Conservation (phyloP, 495 filamentous ascomycete species). For the Aspergillus avenaceus region DNA sequence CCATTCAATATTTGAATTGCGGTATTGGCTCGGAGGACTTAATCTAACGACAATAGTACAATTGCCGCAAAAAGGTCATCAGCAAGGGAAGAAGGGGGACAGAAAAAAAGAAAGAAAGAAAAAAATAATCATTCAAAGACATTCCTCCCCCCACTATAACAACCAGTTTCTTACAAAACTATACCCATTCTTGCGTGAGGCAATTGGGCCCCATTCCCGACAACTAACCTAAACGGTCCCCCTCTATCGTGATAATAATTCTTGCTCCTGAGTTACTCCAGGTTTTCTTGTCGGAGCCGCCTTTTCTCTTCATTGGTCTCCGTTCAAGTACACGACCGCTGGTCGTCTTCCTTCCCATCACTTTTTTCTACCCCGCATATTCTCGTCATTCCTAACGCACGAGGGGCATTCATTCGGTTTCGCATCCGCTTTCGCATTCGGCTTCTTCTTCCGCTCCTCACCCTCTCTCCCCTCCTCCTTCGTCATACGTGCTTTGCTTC, state of each 20-base stretch:
- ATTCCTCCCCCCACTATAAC: background rate
- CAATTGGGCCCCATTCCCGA: conserved; percentile 1
- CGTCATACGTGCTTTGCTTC: too few relatives aligned
- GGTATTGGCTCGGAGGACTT: conserved; percentile 14
- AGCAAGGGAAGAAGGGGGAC: background rate
- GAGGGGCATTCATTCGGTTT: too few relatives aligned
- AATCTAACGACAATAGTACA: conserved; percentile 11
- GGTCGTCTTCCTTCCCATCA: background rate
- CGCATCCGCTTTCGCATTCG: conserved; percentile 1
- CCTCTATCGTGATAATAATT: conserved; percentile 1
- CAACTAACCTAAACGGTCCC: background rate
- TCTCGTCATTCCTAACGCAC: background rate
- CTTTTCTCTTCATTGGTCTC: conserved; percentile 8
- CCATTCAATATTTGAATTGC: conserved; percentile 20
- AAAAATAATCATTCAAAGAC: too few relatives aligned
- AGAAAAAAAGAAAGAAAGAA: too few relatives aligned
- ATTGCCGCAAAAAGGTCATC: background rate
- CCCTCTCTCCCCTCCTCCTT: background rate
- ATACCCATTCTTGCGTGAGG: background rate
- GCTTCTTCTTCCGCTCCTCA: background rate
- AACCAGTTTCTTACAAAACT: background rate
- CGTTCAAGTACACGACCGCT: background rate
- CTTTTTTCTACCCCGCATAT: conserved; percentile 20
- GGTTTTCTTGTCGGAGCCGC: conserved; percentile 10
- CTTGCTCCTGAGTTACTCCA: conserved; percentile 11